Base-by-base conservation (phyloP, 1,284 basidiomycete genomes). In the Papiliotrema flavescens region DNA sequence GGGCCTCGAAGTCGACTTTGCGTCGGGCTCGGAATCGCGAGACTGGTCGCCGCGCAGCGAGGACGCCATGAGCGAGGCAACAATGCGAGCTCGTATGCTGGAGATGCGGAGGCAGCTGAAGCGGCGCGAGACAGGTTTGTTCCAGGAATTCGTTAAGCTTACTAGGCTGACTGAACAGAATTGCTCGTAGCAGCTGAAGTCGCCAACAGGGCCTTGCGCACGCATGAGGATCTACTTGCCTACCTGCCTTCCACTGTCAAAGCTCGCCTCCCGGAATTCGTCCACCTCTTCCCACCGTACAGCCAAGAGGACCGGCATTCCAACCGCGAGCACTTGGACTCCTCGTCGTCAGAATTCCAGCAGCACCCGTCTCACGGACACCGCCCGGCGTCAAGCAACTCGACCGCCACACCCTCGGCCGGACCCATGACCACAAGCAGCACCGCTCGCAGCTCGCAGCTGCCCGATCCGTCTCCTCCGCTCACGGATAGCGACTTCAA, bases 91-190 rank as follows among this genome's bases (percentile, higher is more conserved):
- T 4, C 49, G 49, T 34, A 44, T 61, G 26, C 40, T 49, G 28
- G 60, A 63, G 19, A 50, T 64, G 45, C 57, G 53, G 32, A 28
- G 43, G 34, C 49, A 53, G 41, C 53, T 67, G 28, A 47, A 52
- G 35, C 54, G 47, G 24, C 23, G 65, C 43, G 64, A 67, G 13
- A 57, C 59, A 11, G 65, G 65, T 65, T 36, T 55, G 62, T 53
- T 2, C 7, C 11, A 28, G 11, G 20, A 20, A 4, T 19, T 19
- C 39, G n/a, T 2, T 17, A 39, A 19, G 14, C 24, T 13, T 19
- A 14, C 1, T 40, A 24, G 20, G 28, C 47, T 24, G 20, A 51
- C 24, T 4, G 44, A 1, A 1, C 24, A 65, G 65, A 69, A 53
- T 49, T 65, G 13, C 41, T 56, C 14, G 54, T 69, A 37, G 63